Evolutionary conservation across 1,139 yeast genomes (phyloP), one percentile per base, ranked within the genome.

Genomic region (Casaregolazyma suthepensis): DNA sequence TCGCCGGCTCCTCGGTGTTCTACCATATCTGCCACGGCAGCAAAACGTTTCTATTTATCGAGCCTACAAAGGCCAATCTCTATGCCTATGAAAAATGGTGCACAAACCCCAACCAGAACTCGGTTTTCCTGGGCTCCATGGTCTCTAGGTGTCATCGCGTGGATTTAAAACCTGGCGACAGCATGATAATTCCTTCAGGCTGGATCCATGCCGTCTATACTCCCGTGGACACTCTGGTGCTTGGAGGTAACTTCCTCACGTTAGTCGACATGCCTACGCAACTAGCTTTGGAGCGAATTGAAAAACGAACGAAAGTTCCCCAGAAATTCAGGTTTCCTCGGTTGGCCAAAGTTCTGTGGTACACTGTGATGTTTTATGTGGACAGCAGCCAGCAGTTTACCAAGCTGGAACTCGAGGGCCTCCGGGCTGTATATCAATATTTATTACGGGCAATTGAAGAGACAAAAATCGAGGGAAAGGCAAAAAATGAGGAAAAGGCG

Each of bases 141-240:
- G 66, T 76, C 40, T 63, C 63, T 46, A 66, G 65, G 6, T 68
- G 96, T 3, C 74, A 86, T 53, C 80, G 82, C 54, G 83, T 87
- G n/a, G 79, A 80, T 12, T 70, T 90, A 22, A 60, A 65, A 0
- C 75, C 80, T 1, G 96, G 96, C 0, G 96, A 90, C 65, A 76
- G 89, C 23, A 77, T 90, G 68, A 75, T 89, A 15, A 85, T 90
- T 15, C 96, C 97, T 1, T 82, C 95, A 51, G 96, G 96, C 0
- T 90, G 96, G 95, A 89, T 90, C 51, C 97, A 90, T 68, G 85
- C 94, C 0, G 97, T 90, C 0, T 82, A 82, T 63, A 89, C 96
- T 0, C 94, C 96, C 0, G 72, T 73, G 18, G 96, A 90, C 64
- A 81, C 95, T 0, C 71, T 89, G 1, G 90, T 90, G 1, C 80